Evolutionary conservation across 1,284 basidiomycete genomes (phyloP), one percentile per base, ranked within the genome.

Genomic region (Schizophyllum amplum): DNA sequence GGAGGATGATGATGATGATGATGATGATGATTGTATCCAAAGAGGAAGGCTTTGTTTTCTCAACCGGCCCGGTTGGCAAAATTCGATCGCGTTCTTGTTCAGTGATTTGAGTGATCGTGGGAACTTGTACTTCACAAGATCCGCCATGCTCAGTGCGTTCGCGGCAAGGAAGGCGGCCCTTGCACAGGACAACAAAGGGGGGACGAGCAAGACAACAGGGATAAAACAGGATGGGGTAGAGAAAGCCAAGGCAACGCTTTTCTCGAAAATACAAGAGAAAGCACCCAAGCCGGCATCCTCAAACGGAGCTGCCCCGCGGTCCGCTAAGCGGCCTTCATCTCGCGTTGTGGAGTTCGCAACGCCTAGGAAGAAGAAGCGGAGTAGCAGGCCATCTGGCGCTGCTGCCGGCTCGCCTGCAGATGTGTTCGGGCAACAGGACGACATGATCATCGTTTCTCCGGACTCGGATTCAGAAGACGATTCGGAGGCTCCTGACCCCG

Each of bases 91-190:
- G 7, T 3, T 3, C 7, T 9, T 17, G 33, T 42, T 42, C 33
- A 17, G 4, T 42, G n/a, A 27, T 27, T 54, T 21, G 20, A 21
- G 24, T 54, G 33, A 49, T 55, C 20, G 21, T 47, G 11, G 53
- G 23, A 17, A 20, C 48, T 50, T 50, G 48, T 22, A n/a, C 48
- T n/a, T n/a, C 42, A 11, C 15, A 50, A 11, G 4, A 24, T 20
- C 24, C 20, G 9, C 20, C 21, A 83, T 84, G 82, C 69, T 84
- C 53, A 84, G 82, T 63, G 83, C 82, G 23, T 70, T 85, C 52
- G 81, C 82, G 54, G 83, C 82, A 17, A 77, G 82, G 33, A 84
- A 79, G 65, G 80, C 79, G n/a, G 70, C 78, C 62, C 69, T 68
- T 17, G 47, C 58, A 11, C 9, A 55, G 55, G 4, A 61, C 59